Base-by-base conservation (phyloP, 805 yeast species). In the Debaryomyces maramus region DNA sequence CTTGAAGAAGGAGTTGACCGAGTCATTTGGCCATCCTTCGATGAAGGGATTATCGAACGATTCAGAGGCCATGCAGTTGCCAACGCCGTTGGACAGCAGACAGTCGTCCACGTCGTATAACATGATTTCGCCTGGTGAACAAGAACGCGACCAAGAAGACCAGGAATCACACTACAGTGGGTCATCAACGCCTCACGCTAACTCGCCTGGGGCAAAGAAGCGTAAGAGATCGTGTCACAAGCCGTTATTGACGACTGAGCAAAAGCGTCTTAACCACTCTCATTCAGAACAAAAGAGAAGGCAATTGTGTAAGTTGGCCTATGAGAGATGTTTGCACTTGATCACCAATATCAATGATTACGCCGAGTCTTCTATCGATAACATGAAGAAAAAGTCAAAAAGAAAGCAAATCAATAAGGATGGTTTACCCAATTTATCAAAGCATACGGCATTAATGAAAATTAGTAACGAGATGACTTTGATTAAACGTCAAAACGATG, bases 351-450 rank as follows among this genome's bases (percentile, higher is more conserved):
- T 67, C 31, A 71, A 68, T 18, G 71, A 66, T 16, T 70, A 59
- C 46, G 55, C 55, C 42, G 59, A 60, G 32, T 56, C 62, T 30
- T 60, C 56, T 22, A 33, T 50, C 7, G 60, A 59, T 16, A 45
- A 50, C 34, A 34, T 47, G 9, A 53, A 47, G 40, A 58, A 61
- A 38, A 62, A 63, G 47, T 52, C 61, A 11, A 68, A 66, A 45
- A 51, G 73, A 39, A 63, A 64, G 33, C 67, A 65, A 41, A 53
- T 67, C 35, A 66, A 59, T 40, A 70, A 69, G 51, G 72, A 67
- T 28, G 75, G 75, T 7, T 63, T 70, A 48, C 75, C 75, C 15
- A 70, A 70, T 48, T 60, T 70, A 44, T 63, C 69, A 16, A 70
- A 70, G 50, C 73, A 67, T 51, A 60, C 65, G 40, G 73, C 75